These are phyloP conservation scores for Alternaria triticimaculans DNA, from an alignment of 2,329 filamentous ascomycete species.

Conservation along the genomic window DNA sequence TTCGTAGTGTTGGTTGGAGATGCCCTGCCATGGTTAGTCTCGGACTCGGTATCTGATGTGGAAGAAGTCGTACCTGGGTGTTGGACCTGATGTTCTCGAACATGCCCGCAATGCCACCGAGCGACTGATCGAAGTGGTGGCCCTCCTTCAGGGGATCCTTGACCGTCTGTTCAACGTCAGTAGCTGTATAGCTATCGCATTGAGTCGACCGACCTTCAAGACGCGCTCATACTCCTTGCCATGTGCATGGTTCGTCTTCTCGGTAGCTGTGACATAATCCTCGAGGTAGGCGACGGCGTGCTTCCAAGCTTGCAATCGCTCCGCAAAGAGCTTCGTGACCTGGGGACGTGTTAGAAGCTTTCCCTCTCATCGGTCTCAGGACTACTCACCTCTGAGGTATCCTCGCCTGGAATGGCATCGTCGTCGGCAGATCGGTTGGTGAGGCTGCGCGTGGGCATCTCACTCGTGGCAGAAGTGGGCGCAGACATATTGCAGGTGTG, in stretches of 20 bases:
- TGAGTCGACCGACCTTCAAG: slow-evolving; percentile 68
- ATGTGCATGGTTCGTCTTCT: slow-evolving; percentile 83
- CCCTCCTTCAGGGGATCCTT: slow-evolving; percentile 85
- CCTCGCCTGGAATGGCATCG: slow-evolving; percentile 57
- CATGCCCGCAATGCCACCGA: slow-evolving; percentile 86
- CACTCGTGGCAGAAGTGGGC: slow-evolving; percentile 42
- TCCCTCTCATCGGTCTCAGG: rapidly evolving
- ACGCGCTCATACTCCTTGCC: slow-evolving; percentile 96
- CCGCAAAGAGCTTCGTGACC: slow-evolving; percentile 70
- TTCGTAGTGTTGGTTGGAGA: slow-evolving; percentile 87
- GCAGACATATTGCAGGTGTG: slow-evolving; percentile 34
- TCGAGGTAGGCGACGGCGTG: slow-evolving; percentile 91
- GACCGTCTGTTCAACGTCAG: slow-evolving; percentile 69
- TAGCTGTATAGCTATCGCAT: background rate
- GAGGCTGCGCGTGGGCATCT: slow-evolving; percentile 38
- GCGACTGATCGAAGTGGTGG: slow-evolving; percentile 87
- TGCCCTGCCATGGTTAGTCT: slow-evolving; percentile 60
- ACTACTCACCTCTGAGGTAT: slow-evolving; percentile 51
- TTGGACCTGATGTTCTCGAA: slow-evolving; percentile 95
- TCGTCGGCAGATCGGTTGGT: slow-evolving; percentile 48
- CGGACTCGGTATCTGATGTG: rapidly evolving
- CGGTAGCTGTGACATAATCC: slow-evolving; percentile 83
- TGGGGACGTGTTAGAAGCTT: background rate
- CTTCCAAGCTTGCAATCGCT: slow-evolving; percentile 94
- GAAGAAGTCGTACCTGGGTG: slow-evolving; percentile 66